Percentiles rank a stretch among this genome's conserved stretches.
These are phyloP conservation scores for Pharnaceum exiguum DNA, from an alignment of 148 eudicot species.

Conservation along the genomic window DNA sequence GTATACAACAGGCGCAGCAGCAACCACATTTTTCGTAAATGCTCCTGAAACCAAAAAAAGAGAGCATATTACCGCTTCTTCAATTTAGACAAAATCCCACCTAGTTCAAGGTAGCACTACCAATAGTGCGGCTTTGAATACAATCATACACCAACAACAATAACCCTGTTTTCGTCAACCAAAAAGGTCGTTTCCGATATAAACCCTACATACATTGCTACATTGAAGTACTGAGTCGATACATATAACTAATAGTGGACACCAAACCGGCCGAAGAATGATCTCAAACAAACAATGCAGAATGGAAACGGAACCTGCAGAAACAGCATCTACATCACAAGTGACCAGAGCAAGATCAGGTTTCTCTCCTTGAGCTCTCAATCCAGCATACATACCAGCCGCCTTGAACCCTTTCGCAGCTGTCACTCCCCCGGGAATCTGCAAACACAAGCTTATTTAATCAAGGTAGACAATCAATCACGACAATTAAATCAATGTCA, in stretches of 20 bases:
- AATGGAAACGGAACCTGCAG: conserved; percentile 58
- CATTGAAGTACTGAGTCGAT: too few species aligned
- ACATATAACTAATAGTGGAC: too few species aligned
- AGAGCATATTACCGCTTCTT: too few species aligned
- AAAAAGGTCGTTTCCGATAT: too few species aligned
- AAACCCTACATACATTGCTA: too few species aligned
- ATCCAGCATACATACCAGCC: conserved; percentile 83
- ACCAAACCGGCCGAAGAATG: too few species aligned
- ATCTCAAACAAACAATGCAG: background rate
- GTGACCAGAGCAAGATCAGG: conserved; percentile 93
- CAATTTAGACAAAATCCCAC: too few species aligned
- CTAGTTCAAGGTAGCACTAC: too few species aligned
- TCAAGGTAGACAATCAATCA: background rate
- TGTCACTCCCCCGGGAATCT: conserved; percentile 91
- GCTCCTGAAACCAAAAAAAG: conserved; percentile 47
- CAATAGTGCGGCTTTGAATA: too few species aligned
- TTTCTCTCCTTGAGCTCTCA: conserved; percentile 87
- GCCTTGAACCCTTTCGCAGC: conserved; percentile 98
- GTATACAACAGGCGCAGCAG: conserved; percentile 95
- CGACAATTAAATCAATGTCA: background rate
- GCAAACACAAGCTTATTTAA: conserved; percentile 2
- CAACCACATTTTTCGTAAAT: conserved; percentile 90
- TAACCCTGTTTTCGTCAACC: too few species aligned
- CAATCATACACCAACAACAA: too few species aligned
- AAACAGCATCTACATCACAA: conserved; percentile 86